A percentile compares a stretch with the other conserved stretches of the same genome.
These are phyloP conservation scores for Nicotiana rustica DNA, from an alignment of 305 asterid species.

Conservation along the genomic window DNA sequence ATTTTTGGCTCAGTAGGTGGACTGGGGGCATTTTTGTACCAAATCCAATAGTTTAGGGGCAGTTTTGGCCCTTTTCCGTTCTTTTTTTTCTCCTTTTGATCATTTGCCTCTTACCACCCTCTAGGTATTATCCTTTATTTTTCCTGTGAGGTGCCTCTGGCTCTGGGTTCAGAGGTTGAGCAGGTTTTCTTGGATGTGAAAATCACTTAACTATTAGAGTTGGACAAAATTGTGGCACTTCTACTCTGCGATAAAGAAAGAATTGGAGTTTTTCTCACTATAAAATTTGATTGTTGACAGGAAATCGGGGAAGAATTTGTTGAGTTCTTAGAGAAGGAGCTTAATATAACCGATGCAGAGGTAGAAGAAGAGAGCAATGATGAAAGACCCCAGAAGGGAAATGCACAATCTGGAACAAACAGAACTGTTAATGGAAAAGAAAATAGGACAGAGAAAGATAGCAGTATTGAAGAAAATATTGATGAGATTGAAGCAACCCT, in stretches of 20 bases:
- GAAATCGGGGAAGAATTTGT: slow-evolving; percentile 97
- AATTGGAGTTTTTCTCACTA: slow-evolving; percentile 4
- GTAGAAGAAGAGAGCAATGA: slow-evolving; percentile 47
- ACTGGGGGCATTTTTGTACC: no score
- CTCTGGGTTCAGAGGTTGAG: neutral
- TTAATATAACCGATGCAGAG: slow-evolving; percentile 65
- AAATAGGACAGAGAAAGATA: slow-evolving; percentile 45
- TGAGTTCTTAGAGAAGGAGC: slow-evolving; percentile 92
- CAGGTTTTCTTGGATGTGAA: neutral
- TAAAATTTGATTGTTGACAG: slow-evolving; percentile 47
- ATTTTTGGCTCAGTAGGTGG: no score
- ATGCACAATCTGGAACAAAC: slow-evolving; percentile 41
- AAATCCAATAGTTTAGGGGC: no score
- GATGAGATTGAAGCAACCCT: slow-evolving; percentile 89
- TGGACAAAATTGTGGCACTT: neutral
- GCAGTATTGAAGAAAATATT: slow-evolving; percentile 64
- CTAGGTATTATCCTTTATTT: neutral
- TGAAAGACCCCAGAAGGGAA: slow-evolving; percentile 42
- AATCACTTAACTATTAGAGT: neutral
- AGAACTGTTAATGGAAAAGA: slow-evolving; percentile 41
- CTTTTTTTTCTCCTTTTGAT: neutral
- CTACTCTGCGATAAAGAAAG: neutral
- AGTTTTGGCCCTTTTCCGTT: no score
- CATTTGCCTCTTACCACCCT: slow-evolving; percentile 19
- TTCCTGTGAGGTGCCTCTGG: neutral